These are phyloP conservation scores for Diplocarpon rosae DNA, from an alignment of 2,329 filamentous ascomycete genomes.

Conservation along the genomic window DNA sequence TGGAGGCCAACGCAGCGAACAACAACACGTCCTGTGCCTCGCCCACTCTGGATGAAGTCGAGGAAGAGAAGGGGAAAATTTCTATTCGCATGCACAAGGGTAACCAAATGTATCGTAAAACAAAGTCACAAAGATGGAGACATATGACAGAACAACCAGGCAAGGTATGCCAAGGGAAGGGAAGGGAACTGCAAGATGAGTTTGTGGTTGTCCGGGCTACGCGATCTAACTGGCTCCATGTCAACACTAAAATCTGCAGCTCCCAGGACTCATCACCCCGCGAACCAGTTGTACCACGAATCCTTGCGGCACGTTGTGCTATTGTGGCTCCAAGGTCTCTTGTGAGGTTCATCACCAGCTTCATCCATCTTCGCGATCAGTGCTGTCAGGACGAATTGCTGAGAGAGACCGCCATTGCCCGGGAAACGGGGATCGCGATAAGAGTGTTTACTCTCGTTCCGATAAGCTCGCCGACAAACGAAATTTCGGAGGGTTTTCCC, in stretches of 20 bases:
- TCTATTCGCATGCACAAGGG: too few species aligned
- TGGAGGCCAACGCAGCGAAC: too few species aligned
- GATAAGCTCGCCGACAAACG: background rate
- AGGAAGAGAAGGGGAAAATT: too few species aligned
- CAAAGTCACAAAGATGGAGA: too few species aligned
- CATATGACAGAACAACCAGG: background rate
- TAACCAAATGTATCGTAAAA: too few species aligned
- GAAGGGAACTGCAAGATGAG: background rate
- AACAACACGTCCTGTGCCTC: too few species aligned
- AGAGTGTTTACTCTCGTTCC: conserved; percentile 1
- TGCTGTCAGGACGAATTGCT: background rate
- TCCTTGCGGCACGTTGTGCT: background rate
- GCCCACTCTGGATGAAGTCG: too few species aligned
- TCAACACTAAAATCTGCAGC: conserved; percentile 4
- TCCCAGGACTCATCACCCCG: conserved; percentile 1
- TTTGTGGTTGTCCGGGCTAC: background rate
- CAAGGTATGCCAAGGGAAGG: background rate
- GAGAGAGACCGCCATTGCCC: background rate
- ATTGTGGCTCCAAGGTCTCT: background rate
- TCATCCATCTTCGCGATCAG: background rate
- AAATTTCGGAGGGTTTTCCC: background rate
- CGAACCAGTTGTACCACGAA: background rate
- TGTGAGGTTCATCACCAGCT: background rate
- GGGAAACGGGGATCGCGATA: background rate
- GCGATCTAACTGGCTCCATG: background rate